Conservation (phyloP, 2,329 filamentous ascomycete species). For the Sclerotinia minor region DNA sequence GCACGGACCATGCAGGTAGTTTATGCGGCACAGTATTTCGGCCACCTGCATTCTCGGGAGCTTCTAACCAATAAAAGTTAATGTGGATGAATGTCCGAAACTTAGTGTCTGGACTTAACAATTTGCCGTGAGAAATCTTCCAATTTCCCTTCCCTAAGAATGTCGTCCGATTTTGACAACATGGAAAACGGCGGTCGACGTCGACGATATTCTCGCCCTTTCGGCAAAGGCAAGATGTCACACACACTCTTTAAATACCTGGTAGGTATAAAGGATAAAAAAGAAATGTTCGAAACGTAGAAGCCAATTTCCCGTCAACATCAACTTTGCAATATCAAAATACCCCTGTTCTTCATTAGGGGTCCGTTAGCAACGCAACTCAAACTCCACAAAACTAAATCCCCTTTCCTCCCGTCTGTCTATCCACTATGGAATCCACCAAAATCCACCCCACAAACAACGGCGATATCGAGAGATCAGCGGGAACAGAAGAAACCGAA, state of each 20-base stretch:
- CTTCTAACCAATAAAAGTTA: not conserved
- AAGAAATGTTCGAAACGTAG: not conserved
- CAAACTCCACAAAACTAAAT: not conserved
- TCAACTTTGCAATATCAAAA: not conserved
- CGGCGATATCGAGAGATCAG: constrained; percentile 8
- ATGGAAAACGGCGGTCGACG: not conserved
- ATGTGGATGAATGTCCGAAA: not conserved
- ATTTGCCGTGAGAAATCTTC: not conserved
- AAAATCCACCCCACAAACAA: not conserved
- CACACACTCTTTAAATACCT: too few relatives aligned
- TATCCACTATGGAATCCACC: constrained; percentile 5
- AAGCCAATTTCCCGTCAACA: not conserved
- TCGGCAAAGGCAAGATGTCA: not conserved
- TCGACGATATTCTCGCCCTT: not conserved
- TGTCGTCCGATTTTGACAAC: not conserved
- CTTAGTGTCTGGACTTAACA: constrained; percentile 6
- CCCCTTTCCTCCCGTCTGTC: not conserved
- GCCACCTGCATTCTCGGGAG: not conserved
- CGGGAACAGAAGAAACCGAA: not conserved
- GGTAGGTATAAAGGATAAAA: not conserved
- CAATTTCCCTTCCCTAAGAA: not conserved
- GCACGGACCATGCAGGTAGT: too few relatives aligned
- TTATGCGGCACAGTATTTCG: too few relatives aligned
- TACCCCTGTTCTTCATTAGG: not conserved
- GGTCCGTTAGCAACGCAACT: not conserved